Evolutionary conservation across 768 basidiomycete genomes (phyloP), one percentile per base, ranked within the genome.

Genomic region (Neoboletus subvelutipes): DNA sequence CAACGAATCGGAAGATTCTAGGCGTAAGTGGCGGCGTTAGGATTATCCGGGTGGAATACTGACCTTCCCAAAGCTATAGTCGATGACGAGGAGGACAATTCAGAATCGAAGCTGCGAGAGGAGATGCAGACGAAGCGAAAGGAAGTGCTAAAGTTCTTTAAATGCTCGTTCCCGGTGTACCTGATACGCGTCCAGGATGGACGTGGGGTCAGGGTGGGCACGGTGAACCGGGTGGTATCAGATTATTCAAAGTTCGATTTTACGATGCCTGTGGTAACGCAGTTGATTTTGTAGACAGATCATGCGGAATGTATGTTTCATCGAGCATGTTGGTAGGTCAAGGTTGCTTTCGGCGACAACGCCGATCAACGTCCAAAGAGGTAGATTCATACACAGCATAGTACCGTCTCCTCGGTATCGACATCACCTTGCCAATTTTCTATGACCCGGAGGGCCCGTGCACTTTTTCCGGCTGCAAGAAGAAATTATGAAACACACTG

Each of bases 341-440:
- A 33, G 11, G 31, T 12, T 33, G 11, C 31, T 33, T 11, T 33
- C 10, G 10, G 31, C 31, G 31, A 5, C 31, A 33, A 33, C 28
- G 28, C 28, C 5, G 34, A 34, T 15, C 13, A 13, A 31, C 31
- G 8, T 7, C 37, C 39, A 55, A 63, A 34, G 53, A 58, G n/a
- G 68, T 66, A 22, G 13, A 22, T 22, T 22, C 41, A 50, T 64
- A 70, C 42, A 64, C 48, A 50, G 60, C 64, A 11, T 33, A 11
- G 11, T 33, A 12, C 31, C 64, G 59, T 41, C 57, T 67, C 17
- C 49, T 67, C 9, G 65, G 65, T 11, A 54, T 69, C 39, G 64
- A 67, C 33, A 52, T 65, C 31, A 57, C 48, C 45, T 28, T 28
- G 1, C 3, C 11, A 31, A 11, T 31, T 31, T 39, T 69, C 5